Conservation (phyloP, 352 stramenopile species). For the Pseudoperonospora humuli region DNA sequence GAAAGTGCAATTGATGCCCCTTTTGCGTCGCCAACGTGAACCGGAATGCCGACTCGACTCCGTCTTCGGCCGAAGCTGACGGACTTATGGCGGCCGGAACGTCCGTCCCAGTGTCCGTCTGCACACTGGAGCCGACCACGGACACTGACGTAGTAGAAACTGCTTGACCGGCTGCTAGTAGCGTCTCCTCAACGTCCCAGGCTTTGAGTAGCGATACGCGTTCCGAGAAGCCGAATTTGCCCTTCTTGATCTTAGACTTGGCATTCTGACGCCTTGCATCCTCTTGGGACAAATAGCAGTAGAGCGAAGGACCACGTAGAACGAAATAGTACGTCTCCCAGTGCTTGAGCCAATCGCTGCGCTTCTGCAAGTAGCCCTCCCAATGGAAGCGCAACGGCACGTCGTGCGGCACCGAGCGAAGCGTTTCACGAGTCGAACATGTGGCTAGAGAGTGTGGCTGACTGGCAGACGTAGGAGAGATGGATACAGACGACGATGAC, state of each 20-base stretch:
- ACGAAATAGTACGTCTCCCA: slow-evolving; percentile 88
- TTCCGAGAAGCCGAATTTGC: slow-evolving; percentile 79
- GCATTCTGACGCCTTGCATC: slow-evolving; percentile 63
- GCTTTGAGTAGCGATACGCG: slow-evolving; percentile 66
- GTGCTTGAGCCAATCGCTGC: slow-evolving; percentile 86
- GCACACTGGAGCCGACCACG: too few relatives aligned
- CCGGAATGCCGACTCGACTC: slow-evolving; percentile 49
- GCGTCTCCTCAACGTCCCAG: slow-evolving; percentile 58
- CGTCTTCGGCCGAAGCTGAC: too few relatives aligned
- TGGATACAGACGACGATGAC: too few relatives aligned
- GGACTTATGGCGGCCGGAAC: too few relatives aligned
- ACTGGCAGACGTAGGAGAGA: too few relatives aligned
- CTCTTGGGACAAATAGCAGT: slow-evolving; percentile 80
- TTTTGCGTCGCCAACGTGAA: slow-evolving; percentile 81
- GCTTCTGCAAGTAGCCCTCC: slow-evolving; percentile 84
- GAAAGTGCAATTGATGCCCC: slow-evolving; percentile 80
- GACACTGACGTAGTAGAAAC: too few relatives aligned
- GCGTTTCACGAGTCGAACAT: background rate
- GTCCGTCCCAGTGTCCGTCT: too few relatives aligned
- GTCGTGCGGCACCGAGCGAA: slow-evolving; percentile 10
- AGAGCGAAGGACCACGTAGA: slow-evolving; percentile 53
- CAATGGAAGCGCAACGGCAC: slow-evolving; percentile 63
- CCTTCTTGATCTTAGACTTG: slow-evolving; percentile 87
- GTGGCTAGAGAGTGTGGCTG: too few relatives aligned
- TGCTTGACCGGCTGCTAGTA: background rate